Evolutionary conservation across 768 basidiomycete species (phyloP).

Genomic region (Serpula lacrymans): DNA sequence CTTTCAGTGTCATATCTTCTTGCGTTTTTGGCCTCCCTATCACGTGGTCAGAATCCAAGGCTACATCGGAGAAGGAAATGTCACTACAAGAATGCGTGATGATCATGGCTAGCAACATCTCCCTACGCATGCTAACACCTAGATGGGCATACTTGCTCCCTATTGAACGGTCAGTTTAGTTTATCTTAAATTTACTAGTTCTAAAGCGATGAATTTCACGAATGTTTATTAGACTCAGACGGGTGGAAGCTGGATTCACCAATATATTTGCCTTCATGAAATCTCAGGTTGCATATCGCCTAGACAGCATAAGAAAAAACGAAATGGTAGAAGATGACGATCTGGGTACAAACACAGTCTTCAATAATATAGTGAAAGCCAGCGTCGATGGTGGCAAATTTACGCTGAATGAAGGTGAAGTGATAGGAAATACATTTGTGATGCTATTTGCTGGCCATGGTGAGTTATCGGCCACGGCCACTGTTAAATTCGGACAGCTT

Average conservation of each 20-base stretch:
- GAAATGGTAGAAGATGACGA: too few species aligned
- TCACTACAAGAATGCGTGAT: conserved; percentile 6
- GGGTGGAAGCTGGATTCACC: too few species aligned
- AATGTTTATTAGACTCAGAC: too few species aligned
- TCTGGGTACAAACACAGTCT: too few species aligned
- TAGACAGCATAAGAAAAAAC: too few species aligned
- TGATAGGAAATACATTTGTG: conserved; percentile 23
- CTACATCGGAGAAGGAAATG: conserved; percentile 5
- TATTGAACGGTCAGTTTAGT: conserved; percentile 13
- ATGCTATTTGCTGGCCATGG: conserved; percentile 26
- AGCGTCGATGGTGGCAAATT: conserved; percentile 14
- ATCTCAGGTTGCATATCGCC: too few species aligned
- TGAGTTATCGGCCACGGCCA: too few species aligned
- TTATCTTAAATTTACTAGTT: too few species aligned
- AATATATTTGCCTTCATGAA: too few species aligned
- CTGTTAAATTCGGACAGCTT: too few species aligned
- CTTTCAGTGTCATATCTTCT: conserved; percentile 18
- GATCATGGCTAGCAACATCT: conserved; percentile 13
- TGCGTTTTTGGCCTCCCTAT: conserved; percentile 23
- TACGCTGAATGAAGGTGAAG: conserved; percentile 16
- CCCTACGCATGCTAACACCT: conserved; percentile 17
- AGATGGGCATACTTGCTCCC: conserved; percentile 23
- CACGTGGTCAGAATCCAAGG: conserved; percentile 11
- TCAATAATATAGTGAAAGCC: conserved; percentile 20
- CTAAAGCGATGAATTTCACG: too few species aligned